Evolutionary conservation across 1,284 basidiomycete species (phyloP).

Genomic region (Rhodotorula sp.): DNA sequence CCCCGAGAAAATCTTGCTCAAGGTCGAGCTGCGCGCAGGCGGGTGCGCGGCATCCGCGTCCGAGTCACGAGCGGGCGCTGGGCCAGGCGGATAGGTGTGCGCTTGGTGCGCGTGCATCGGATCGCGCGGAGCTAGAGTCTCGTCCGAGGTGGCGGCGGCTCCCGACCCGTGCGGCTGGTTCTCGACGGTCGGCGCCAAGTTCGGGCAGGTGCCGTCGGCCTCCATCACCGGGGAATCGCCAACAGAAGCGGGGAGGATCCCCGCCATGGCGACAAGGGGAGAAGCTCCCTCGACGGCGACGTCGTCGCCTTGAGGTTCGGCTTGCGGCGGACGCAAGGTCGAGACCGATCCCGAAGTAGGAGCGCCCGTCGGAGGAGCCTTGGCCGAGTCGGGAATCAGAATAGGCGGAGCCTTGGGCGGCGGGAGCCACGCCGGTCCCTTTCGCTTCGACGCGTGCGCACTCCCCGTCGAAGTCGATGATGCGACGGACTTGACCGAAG

Average conservation of each 20-base stretch:
- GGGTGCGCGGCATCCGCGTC: background rate
- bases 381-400: background rate
- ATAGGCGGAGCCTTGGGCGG: background rate
- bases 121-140: background rate
- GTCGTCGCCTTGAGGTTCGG: background rate
- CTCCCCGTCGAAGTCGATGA: background rate
- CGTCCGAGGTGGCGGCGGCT: background rate
- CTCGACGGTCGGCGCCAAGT: background rate
- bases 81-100: constrained; percentile 39
- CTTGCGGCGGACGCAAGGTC: constrained; percentile 1
- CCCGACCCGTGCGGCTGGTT: background rate
- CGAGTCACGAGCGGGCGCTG: constrained; percentile 4
- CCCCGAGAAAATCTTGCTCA: constrained; percentile 24
- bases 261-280: background rate
- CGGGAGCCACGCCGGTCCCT: background rate
- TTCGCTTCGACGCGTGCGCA: background rate
- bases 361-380: background rate
- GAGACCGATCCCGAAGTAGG: constrained; percentile 9
- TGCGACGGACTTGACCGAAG: background rate
- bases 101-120: background rate
- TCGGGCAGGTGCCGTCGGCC: constrained; percentile 6
- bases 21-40: constrained; percentile 11
- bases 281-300: background rate
- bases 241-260: constrained; percentile 2
- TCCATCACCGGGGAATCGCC: background rate